Evolutionary conservation across 1,284 basidiomycete species (phyloP).

Genomic region (Leccinum cinnamomeum): DNA sequence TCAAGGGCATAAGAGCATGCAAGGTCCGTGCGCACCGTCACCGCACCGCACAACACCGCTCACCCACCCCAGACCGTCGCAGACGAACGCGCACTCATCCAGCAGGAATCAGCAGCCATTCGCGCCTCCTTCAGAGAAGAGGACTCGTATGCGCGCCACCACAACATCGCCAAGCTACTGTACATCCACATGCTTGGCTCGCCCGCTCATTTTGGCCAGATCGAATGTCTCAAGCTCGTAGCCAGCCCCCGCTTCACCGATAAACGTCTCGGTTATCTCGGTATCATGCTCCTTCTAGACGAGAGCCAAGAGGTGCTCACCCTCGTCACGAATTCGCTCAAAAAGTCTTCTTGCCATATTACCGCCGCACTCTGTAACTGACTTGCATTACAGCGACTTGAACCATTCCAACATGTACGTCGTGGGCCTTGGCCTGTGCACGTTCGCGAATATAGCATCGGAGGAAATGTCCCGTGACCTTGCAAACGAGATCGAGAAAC

Average conservation of each 20-base stretch:
- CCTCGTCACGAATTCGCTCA: slow-evolving; percentile 96
- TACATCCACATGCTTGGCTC: slow-evolving; percentile 99
- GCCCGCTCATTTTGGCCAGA: slow-evolving; percentile 98
- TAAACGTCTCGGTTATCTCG: slow-evolving; percentile 95
- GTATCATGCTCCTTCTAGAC: slow-evolving; percentile 97
- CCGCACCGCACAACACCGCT: slow-evolving; percentile 8
- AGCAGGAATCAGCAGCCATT: slow-evolving; percentile 98
- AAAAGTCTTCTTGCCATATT: slow-evolving; percentile 70
- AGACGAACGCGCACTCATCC: slow-evolving; percentile 96
- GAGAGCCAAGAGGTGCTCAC: slow-evolving; percentile 99
- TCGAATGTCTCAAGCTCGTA: slow-evolving; percentile 98
- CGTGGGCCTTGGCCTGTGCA: slow-evolving; percentile 95
- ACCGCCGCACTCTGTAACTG: slow-evolving; percentile 13
- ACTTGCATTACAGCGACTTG: slow-evolving; percentile 77
- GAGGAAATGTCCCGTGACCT: slow-evolving; percentile 99
- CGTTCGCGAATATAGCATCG: slow-evolving; percentile 98
- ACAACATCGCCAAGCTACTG: slow-evolving; percentile 97
- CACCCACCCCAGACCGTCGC: slow-evolving; percentile 69
- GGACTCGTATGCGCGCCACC: slow-evolving; percentile 89
- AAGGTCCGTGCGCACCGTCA: slow-evolving; percentile 56
- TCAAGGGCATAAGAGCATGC: slow-evolving; percentile 85
- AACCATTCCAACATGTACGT: slow-evolving; percentile 99
- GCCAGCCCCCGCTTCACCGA: slow-evolving; percentile 97
- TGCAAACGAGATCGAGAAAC: slow-evolving; percentile 96
- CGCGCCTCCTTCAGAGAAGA: slow-evolving; percentile 98